These are phyloP conservation scores for Penstemon davidsonii DNA, from an alignment of 257 asterid species.

Conservation along the genomic window DNA sequence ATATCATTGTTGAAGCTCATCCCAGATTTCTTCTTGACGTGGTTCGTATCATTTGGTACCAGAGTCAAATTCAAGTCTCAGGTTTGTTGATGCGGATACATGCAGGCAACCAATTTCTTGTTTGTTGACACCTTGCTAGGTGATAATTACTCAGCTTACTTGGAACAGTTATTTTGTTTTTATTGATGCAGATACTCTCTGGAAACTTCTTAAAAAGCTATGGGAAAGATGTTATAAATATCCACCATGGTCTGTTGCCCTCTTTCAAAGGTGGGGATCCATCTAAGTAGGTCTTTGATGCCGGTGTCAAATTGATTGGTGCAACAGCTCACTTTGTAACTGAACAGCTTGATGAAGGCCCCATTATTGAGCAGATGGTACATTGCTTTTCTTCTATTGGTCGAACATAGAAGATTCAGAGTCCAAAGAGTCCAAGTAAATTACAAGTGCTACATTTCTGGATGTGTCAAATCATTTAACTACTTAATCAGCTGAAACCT, in stretches of 20 bases:
- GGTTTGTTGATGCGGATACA: slow-evolving; percentile 45
- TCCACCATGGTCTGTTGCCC: slow-evolving; percentile 94
- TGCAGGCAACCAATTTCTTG: slow-evolving; percentile 62
- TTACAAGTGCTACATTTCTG: background rate
- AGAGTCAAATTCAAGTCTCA: too few species aligned
- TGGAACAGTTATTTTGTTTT: background rate
- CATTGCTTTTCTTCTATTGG: background rate
- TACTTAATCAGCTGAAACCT: background rate
- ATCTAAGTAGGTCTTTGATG: slow-evolving; percentile 92
- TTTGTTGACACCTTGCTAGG: background rate
- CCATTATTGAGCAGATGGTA: slow-evolving; percentile 98
- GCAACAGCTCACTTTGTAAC: slow-evolving; percentile 94
- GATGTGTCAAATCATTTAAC: background rate
- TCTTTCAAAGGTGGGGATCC: slow-evolving; percentile 96
- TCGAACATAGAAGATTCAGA: background rate
- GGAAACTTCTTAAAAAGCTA: slow-evolving; percentile 70
- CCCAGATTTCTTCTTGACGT: too few species aligned
- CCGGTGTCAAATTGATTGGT: slow-evolving; percentile 95
- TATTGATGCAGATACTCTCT: slow-evolving; percentile 69
- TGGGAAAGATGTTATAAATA: slow-evolving; percentile 76
- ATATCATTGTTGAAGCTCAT: too few species aligned
- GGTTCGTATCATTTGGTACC: too few species aligned
- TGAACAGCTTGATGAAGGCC: slow-evolving; percentile 91
- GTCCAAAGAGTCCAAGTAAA: background rate
- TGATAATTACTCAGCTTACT: too few species aligned